Percentiles rank a stretch among this genome's conserved stretches.
phyloP scores from a whole-genome alignment of 768 basidiomycete genomes.

The Leccinellum albellum region DNA sequence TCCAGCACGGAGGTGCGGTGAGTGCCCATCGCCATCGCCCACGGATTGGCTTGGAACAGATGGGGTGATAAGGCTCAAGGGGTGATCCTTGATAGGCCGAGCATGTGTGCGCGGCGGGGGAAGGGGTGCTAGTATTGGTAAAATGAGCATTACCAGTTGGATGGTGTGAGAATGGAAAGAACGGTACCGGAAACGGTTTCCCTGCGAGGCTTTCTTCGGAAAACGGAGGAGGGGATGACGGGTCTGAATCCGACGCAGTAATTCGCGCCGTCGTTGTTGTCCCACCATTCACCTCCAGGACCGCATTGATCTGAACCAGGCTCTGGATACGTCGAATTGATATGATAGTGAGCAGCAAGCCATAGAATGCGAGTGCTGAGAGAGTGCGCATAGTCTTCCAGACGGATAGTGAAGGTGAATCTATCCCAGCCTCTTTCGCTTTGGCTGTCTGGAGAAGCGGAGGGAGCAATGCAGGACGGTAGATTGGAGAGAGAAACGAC shows the following conservation, averaged over 20 bases:
- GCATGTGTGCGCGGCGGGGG: neutral
- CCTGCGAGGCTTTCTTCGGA: slow-evolving; percentile 8
- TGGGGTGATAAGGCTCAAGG: slow-evolving; percentile 2
- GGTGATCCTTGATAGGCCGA: slow-evolving; percentile 14
- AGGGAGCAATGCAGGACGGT: slow-evolving; percentile 28
- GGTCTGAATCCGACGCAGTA: slow-evolving; percentile 68
- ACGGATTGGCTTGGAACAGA: neutral
- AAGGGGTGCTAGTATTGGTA: slow-evolving; percentile 5
- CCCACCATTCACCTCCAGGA: slow-evolving; percentile 83
- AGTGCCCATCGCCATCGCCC: neutral
- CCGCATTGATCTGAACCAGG: slow-evolving; percentile 28
- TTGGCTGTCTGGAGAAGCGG: neutral
- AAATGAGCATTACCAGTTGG: neutral
- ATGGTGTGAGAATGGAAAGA: neutral
- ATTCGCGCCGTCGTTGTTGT: slow-evolving; percentile 78
- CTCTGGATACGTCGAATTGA: slow-evolving; percentile 17
- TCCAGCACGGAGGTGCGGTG: slow-evolving; percentile 9
- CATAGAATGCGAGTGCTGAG: slow-evolving; percentile 53
- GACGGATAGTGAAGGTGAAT: slow-evolving; percentile 57
- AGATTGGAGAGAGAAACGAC: slow-evolving; percentile 38
- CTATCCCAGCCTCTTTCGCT: slow-evolving; percentile 46
- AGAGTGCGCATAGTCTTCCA: slow-evolving; percentile 64
- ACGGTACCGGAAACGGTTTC: slow-evolving; percentile 23
- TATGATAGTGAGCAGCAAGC: slow-evolving; percentile 55
- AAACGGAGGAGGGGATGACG: neutral